Evolutionary conservation across 2,329 filamentous ascomycete genomes (phyloP), one percentile per base, ranked within the genome.

Genomic region (Xylariaceae sp.): DNA sequence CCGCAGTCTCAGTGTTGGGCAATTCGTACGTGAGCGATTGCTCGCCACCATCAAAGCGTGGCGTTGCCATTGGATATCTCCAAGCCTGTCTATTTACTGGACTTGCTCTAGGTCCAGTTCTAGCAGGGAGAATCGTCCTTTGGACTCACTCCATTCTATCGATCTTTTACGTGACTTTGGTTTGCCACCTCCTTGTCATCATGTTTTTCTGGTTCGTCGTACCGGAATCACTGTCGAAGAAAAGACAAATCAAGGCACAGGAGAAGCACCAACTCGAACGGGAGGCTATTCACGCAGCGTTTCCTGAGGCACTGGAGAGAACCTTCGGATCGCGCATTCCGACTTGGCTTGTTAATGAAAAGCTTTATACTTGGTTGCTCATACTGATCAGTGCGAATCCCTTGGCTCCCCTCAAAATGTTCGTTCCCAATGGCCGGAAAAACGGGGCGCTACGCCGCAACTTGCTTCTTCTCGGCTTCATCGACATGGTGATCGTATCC

Each of bases 1-100:
- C 92, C 1, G 85, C 90, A 0, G 88, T 88, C 34, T 88, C 88
- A 51, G 77, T 88, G 17, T 77, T 96, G 59, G 87, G 85, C 18
- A 88, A 95, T 72, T 91, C 93, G 0, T 99, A 97, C 73, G 88
- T 89, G 10, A 87, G 90, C 47, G 94, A 99, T 73, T 96, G 91
- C 74, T 93, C 92, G 0, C 79, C 88, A 3, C 89, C 92, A 0
- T 88, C 89, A 35, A 85, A 84, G 69, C 86, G 94, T 17, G 89
- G 88, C 61, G 88, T 96, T 6, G 85, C 87, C 3, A 94, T 97
- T 72, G 92, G 91, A 5, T 93, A 92, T 71, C 88, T 97, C 68
- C 90, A 97, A 68, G 92, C 90, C 9, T 92, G 88, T 66, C 79
- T 99, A 7, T 97, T 96, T 73, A 82, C 83, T 1, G 94, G 94